phyloP scores from a whole-genome alignment of 768 basidiomycete species.

The Panus rudis region DNA sequence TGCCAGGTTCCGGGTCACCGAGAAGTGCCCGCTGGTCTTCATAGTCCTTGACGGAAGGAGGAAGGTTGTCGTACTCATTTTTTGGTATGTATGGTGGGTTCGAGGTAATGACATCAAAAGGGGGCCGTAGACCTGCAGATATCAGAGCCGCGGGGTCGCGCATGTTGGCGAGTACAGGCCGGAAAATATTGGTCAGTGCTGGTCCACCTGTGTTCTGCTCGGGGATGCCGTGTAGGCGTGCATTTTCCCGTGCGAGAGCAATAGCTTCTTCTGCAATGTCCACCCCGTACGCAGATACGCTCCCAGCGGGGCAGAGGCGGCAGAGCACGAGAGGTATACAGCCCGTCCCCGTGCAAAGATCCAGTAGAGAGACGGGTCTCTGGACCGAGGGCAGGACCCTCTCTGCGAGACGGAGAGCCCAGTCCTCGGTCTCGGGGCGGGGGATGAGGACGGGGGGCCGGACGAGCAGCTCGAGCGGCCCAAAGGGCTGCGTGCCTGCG shows the following conservation, averaged over 20 bases:
- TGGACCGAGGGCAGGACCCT: conserved; percentile 31
- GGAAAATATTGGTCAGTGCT: conserved; percentile 21
- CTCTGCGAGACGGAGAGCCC: conserved; percentile 57
- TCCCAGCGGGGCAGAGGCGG: conserved; percentile 51
- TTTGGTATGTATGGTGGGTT: conserved; percentile 85
- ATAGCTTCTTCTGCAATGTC: conserved; percentile 63
- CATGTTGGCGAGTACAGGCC: conserved; percentile 39
- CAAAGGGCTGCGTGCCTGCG: conserved; percentile 83
- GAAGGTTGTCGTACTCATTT: conserved; percentile 54
- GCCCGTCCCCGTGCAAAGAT: conserved; percentile 90
- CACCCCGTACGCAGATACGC: conserved; percentile 50
- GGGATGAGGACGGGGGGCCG: conserved; percentile 87
- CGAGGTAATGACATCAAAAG: conserved; percentile 74
- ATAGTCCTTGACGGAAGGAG: conserved; percentile 62
- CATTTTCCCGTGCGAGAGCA: conserved; percentile 41
- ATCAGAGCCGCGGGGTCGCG: conserved; percentile 17
- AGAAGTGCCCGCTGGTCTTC: conserved; percentile 82
- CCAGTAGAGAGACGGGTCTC: conserved; percentile 47
- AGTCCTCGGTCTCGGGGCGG: conserved; percentile 89
- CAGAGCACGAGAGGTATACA: conserved; percentile 87
- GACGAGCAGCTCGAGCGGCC: conserved; percentile 65
- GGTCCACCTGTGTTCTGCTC: neutral
- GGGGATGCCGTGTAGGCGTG: conserved; percentile 18
- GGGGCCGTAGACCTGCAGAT: conserved; percentile 21
- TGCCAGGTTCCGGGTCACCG: conserved; percentile 47